A percentile compares a stretch with the other conserved stretches of the same genome.
These are phyloP conservation scores for Annulohypoxylon moriforme DNA, from an alignment of 495 filamentous ascomycete species.

Conservation along the genomic window DNA sequence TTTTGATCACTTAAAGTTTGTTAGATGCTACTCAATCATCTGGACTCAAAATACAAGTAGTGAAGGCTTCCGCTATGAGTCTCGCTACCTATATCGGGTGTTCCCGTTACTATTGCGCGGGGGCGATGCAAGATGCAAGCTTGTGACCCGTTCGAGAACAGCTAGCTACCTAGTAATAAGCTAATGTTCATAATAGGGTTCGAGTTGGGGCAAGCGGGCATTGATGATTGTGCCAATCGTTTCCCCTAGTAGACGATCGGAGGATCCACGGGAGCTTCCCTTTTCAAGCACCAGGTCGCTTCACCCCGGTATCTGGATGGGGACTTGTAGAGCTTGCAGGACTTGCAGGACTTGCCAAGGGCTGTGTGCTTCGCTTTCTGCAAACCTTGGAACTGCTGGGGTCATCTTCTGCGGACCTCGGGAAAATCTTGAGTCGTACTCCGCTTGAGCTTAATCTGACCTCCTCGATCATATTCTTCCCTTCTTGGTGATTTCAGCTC, in stretches of 20 bases:
- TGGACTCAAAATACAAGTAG: not conserved
- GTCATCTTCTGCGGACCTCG: not conserved
- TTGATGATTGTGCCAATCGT: not conserved
- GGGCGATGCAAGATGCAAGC: not conserved
- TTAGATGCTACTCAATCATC: not conserved
- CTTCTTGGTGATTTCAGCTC: not conserved
- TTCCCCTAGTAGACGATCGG: not conserved
- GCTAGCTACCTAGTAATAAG: not conserved
- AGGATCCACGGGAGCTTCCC: not conserved
- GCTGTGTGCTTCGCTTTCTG: not conserved
- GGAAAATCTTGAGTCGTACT: constrained; percentile 12
- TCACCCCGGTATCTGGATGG: not conserved
- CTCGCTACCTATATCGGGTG: not conserved
- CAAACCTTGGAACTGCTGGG: constrained; percentile 1
- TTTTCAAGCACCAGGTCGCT: not conserved
- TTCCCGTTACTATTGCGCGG: not conserved
- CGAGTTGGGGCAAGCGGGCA: not conserved
- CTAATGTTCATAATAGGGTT: not conserved
- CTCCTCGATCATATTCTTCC: not conserved
- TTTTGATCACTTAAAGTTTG: not conserved
- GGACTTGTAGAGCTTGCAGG: too few relatives aligned
- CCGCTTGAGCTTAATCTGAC: constrained; percentile 33
- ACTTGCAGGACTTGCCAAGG: too few relatives aligned
- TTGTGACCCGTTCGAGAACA: not conserved
- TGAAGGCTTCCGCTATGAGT: not conserved